Percentiles rank a stretch among this genome's conserved stretches.
Conservation (phyloP, 176 grass and related monocot genomes). For the Tillandsia leiboldiana region DNA sequence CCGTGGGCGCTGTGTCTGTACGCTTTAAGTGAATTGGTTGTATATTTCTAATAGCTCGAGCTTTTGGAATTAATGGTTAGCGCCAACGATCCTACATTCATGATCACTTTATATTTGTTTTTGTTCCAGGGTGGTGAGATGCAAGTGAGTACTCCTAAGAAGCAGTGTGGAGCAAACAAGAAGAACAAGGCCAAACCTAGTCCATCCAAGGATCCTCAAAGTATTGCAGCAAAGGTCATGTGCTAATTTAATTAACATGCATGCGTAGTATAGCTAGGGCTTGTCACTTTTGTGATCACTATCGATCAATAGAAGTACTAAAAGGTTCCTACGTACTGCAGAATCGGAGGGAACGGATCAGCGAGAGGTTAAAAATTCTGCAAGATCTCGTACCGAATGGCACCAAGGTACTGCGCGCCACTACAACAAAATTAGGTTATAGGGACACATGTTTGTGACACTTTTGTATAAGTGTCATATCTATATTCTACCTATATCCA, state of each 20-base stretch:
- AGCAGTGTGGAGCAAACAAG: conserved; percentile 48
- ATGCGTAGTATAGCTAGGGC: neutral
- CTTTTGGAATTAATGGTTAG: too few relatives aligned
- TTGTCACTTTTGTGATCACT: neutral
- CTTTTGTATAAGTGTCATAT: too few relatives aligned
- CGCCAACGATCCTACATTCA: too few relatives aligned
- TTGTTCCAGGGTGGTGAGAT: conserved; percentile 29
- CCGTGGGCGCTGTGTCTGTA: too few relatives aligned
- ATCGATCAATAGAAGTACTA: neutral
- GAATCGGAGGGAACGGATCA: conserved; percentile 74
- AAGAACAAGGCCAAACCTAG: conserved; percentile 66
- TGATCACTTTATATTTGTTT: neutral
- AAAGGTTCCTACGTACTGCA: conserved; percentile 12
- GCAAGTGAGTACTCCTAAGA: conserved; percentile 38
- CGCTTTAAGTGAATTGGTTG: too few relatives aligned
- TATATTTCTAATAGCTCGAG: too few relatives aligned
- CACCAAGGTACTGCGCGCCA: conserved; percentile 51
- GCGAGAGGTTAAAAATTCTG: conserved; percentile 77
- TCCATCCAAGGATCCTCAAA: conserved; percentile 58
- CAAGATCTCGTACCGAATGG: conserved; percentile 94
- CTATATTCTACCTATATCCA: too few relatives aligned
- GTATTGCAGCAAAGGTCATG: conserved; percentile 66
- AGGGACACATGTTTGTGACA: too few relatives aligned
- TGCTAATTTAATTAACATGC: neutral
- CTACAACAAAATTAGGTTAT: too few relatives aligned